Conservation (phyloP, 768 basidiomycete species). For the Cantharellus anzutake region DNA sequence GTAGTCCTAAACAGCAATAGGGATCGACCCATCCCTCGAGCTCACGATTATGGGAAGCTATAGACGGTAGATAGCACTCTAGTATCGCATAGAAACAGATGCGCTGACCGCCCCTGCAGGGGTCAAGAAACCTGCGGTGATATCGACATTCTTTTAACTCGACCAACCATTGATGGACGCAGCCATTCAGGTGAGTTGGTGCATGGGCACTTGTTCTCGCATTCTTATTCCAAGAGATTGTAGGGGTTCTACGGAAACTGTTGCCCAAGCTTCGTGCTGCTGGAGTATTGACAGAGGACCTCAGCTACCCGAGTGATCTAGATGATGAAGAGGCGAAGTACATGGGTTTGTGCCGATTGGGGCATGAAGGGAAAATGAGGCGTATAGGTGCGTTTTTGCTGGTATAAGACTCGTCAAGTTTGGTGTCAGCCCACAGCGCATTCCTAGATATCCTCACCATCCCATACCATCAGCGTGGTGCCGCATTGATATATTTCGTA, state of each 20-base stretch:
- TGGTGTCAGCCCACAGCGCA: no score
- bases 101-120: conserved; percentile 20
- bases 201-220: background rate
- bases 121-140: conserved; percentile 75
- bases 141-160: conserved; percentile 77
- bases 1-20: conserved; percentile 31
- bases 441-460: conserved; percentile 54
- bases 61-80: conserved; percentile 37
- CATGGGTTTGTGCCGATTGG: conserved; percentile 54
- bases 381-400: conserved; percentile 33
- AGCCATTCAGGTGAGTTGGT: conserved; percentile 43
- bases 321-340: conserved; percentile 56
- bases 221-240: background rate
- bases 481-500: conserved; percentile 80
- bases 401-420: background rate
- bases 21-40: conserved; percentile 48
- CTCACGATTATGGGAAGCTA: conserved; percentile 89
- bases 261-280: conserved; percentile 34
- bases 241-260: conserved; percentile 44
- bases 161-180: conserved; percentile 47
- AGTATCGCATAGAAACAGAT: background rate
- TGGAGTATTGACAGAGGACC: conserved; percentile 62
- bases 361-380: conserved; percentile 29
- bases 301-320: conserved; percentile 49
- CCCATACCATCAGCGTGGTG: conserved; percentile 62